phyloP scores from a whole-genome alignment of 768 basidiomycete genomes.

The Cubamyces sp. region DNA sequence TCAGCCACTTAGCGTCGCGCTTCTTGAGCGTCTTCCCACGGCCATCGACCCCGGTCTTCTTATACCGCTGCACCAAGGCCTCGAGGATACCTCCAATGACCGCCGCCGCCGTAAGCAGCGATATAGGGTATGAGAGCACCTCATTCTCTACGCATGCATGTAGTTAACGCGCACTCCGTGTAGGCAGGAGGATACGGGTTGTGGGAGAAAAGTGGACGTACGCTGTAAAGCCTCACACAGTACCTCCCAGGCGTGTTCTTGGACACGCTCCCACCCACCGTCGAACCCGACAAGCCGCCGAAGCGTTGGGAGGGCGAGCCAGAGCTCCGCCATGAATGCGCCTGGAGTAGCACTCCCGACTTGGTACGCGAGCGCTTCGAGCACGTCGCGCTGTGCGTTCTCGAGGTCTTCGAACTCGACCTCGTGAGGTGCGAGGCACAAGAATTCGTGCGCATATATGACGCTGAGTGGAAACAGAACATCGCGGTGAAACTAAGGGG shows the following conservation, averaged over 20 bases:
- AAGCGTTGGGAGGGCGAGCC: constrained; percentile 57
- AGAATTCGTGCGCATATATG: constrained; percentile 54
- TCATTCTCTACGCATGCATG: constrained; percentile 49
- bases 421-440: constrained; percentile 51
- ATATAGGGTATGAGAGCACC: constrained; percentile 54
- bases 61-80: constrained; percentile 43
- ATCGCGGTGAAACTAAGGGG: constrained; percentile 65
- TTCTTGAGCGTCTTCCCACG: constrained; percentile 17
- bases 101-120: constrained; percentile 56
- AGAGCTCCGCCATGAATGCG: constrained; percentile 58
- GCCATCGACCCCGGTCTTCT: constrained; percentile 1
- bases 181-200: background rate
- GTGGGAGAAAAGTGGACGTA: constrained; percentile 31
- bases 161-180: too few relatives aligned
- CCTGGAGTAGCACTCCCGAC: constrained; percentile 55
- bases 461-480: constrained; percentile 58
- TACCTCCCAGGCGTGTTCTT: constrained; percentile 52
- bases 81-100: constrained; percentile 49
- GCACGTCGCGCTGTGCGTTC: constrained; percentile 60
- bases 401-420: constrained; percentile 56
- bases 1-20: constrained; percentile 15
- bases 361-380: constrained; percentile 49
- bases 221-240: constrained; percentile 49
- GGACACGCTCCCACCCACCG: constrained; percentile 51
- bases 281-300: constrained; percentile 42